Percentiles rank a stretch among this genome's conserved stretches.
These are phyloP conservation scores for Rhodosporidiobolus sp. DNA, from an alignment of 768 basidiomycete species.

Conservation along the genomic window DNA sequence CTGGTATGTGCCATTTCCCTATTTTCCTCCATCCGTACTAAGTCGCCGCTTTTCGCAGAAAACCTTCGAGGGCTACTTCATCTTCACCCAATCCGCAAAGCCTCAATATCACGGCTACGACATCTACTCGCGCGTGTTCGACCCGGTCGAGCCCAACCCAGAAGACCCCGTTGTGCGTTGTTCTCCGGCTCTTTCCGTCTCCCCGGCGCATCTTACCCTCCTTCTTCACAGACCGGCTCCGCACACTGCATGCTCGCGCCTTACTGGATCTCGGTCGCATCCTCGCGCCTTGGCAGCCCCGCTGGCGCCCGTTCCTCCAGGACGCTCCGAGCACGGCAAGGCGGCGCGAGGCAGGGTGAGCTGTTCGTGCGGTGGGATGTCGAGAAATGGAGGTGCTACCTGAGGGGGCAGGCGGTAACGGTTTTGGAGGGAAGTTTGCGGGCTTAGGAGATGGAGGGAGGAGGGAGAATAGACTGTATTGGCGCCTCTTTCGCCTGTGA, in stretches of 20 bases:
- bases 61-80: constrained; percentile 13
- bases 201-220: not conserved
- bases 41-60: not conserved
- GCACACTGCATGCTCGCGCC: constrained; percentile 45
- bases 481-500: no score
- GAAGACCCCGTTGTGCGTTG: constrained; percentile 45
- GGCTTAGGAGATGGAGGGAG: not conserved
- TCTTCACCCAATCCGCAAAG: constrained; percentile 30
- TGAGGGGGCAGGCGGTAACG: constrained; percentile 6
- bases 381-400: not conserved
- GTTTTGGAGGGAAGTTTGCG: not conserved
- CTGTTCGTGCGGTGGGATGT: constrained; percentile 4
- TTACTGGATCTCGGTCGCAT: constrained; percentile 39
- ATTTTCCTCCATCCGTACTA: no score
- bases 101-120: constrained; percentile 16
- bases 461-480: no score
- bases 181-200: not conserved
- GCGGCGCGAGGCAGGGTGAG: not conserved
- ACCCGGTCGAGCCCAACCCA: constrained; percentile 21
- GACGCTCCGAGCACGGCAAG: constrained; percentile 2
- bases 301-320: not conserved
- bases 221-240: constrained; percentile 38
- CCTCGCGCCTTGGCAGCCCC: not conserved
- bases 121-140: constrained; percentile 47
- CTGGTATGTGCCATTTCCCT: not conserved